phyloP scores from a whole-genome alignment of 306 rosid species.

The Hippophae gyantsensis region DNA sequence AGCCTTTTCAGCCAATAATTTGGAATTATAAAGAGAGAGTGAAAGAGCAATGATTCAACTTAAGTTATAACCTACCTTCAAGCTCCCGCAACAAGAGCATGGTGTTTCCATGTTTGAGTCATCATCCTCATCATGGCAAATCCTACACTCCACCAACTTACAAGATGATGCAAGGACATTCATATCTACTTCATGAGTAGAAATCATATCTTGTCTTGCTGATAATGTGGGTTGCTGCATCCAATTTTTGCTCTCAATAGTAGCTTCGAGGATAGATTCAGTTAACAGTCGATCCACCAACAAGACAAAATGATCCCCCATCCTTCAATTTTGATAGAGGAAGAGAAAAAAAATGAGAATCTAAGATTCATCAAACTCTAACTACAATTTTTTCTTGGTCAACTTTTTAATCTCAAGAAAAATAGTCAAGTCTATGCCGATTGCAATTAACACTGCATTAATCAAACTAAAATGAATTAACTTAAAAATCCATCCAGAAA shows the following conservation, averaged over 20 bases:
- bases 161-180: constrained; percentile 25
- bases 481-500: no score
- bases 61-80: constrained; percentile 47
- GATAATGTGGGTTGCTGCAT: constrained; percentile 20
- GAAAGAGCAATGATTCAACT: constrained; percentile 3
- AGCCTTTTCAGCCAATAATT: background rate
- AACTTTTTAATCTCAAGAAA: background rate
- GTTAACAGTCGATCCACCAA: constrained; percentile 32
- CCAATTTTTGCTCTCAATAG: constrained; percentile 23
- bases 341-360: background rate
- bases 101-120: constrained; percentile 78
- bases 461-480: no score
- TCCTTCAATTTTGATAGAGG: constrained; percentile 16
- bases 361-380: background rate
- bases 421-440: background rate
- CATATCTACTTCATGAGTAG: constrained; percentile 25
- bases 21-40: background rate
- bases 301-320: constrained; percentile 36
- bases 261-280: constrained; percentile 33
- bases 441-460: no score
- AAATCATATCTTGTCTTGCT: constrained; percentile 28
- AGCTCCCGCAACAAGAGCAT: constrained; percentile 78
- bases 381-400: background rate
- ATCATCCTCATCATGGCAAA: constrained; percentile 76
- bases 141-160: constrained; percentile 51